phyloP scores from a whole-genome alignment of 441 rosid genomes.

The Biscutella laevigata region DNA sequence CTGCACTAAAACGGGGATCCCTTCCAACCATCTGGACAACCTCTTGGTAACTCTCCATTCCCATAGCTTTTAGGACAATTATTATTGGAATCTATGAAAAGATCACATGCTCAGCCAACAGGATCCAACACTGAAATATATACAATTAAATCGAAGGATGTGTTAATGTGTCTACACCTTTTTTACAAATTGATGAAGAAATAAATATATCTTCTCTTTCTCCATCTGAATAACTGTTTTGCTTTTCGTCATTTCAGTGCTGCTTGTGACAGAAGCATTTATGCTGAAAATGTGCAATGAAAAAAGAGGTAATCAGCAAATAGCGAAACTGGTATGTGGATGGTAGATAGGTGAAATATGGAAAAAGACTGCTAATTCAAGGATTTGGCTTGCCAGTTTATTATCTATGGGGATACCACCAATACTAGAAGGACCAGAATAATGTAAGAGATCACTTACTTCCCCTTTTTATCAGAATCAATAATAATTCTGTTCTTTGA shows the following conservation, averaged over 20 bases:
- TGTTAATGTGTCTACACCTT: conserved; percentile 36
- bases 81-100: conserved; percentile 55
- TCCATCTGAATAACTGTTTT: conserved; percentile 89
- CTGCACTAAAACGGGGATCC: conserved; percentile 75
- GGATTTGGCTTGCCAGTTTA: not conserved
- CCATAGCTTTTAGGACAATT: conserved; percentile 91
- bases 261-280: conserved; percentile 91
- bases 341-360: not conserved
- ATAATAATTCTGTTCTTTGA: conserved; percentile 90
- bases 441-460: conserved; percentile 50
- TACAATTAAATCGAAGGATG: not conserved
- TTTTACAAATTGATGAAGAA: conserved; percentile 58
- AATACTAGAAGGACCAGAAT: not conserved
- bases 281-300: conserved; percentile 37
- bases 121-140: conserved; percentile 5
- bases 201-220: conserved; percentile 75
- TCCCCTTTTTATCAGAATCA: conserved; percentile 90
- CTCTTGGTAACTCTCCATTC: conserved; percentile 96
- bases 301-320: conserved; percentile 15
- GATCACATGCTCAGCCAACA: conserved; percentile 18
- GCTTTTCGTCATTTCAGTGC: conserved; percentile 78
- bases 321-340: not conserved
- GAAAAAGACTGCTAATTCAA: not conserved
- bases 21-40: conserved; percentile 92
- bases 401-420: not conserved